Evolutionary conservation across 73 alveolate genomes (phyloP).

Genomic region (Loxodes magnus): DNA sequence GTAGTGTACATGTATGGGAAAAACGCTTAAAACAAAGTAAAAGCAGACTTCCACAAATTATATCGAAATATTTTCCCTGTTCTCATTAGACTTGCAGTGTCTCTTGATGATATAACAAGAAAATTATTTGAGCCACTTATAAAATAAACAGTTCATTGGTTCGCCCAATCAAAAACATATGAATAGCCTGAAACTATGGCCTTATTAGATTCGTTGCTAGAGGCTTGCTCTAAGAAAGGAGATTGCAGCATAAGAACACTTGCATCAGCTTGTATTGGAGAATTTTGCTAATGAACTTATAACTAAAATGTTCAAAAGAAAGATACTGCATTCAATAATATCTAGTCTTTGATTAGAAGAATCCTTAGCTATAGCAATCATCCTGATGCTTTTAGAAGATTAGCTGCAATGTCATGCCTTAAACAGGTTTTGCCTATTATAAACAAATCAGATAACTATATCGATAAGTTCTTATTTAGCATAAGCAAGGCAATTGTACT

Average conservation of each 20-base stretch:
- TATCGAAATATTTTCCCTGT: conserved; percentile 59
- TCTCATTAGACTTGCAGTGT: conserved; percentile 26
- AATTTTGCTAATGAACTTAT: conserved; percentile 78
- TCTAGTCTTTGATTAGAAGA: conserved; percentile 81
- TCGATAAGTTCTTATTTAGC: conserved; percentile 69
- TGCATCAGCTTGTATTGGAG: conserved; percentile 73
- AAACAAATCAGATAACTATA: conserved; percentile 31
- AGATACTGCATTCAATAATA: conserved; percentile 50
- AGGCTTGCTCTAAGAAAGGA: conserved; percentile 66
- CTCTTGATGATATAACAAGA: conserved; percentile 54
- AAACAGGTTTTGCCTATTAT: conserved; percentile 54
- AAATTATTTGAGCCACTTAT: conserved; percentile 60
- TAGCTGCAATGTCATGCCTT: conserved; percentile 66
- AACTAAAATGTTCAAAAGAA: conserved; percentile 42
- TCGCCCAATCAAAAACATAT: conserved; percentile 72
- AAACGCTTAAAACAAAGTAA: conserved; percentile 52
- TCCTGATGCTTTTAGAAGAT: conserved; percentile 86
- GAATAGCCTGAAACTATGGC: conserved; percentile 79
- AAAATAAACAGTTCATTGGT: conserved; percentile 88
- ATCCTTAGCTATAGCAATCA: conserved; percentile 81
- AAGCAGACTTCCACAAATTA: conserved; percentile 62
- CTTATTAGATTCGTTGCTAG: conserved; percentile 76
- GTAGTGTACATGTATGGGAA: conserved; percentile 84
- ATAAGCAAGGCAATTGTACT: conserved; percentile 54
- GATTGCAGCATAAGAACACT: conserved; percentile 65